These are phyloP conservation scores for Simmondsia chinensis DNA, from an alignment of 148 eudicot genomes.

Conservation along the genomic window DNA sequence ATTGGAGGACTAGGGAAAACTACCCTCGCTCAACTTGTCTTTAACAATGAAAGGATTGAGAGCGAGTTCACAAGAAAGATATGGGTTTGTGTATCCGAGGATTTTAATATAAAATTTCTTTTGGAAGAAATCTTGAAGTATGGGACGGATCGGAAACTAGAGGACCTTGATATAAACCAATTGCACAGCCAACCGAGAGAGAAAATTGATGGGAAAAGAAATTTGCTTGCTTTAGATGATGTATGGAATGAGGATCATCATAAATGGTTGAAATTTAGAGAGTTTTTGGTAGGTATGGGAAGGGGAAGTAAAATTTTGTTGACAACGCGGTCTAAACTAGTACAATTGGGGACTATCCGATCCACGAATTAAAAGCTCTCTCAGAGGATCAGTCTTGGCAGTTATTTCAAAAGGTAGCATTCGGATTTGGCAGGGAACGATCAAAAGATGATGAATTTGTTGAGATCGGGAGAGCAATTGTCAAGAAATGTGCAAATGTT, in stretches of 20 bases:
- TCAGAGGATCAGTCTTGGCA: conserved; percentile 7
- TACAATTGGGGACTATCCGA: neutral
- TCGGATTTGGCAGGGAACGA: neutral
- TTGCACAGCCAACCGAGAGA: conserved; percentile 2
- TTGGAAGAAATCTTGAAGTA: conserved; percentile 12
- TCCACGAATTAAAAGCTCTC: neutral
- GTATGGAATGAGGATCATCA: conserved; percentile 19
- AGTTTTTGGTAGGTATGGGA: neutral
- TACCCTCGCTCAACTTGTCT: conserved; percentile 14
- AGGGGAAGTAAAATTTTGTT: conserved; percentile 6
- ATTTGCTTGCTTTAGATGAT: conserved; percentile 22
- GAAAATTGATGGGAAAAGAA: conserved; percentile 7
- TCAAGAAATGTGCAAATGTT: conserved; percentile 7
- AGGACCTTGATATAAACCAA: conserved; percentile 7
- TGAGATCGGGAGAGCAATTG: conserved; percentile 10
- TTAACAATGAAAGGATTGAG: conserved; percentile 7
- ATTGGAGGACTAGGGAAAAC: conserved; percentile 28
- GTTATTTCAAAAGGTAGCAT: conserved; percentile 4
- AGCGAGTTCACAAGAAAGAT: conserved; percentile 11
- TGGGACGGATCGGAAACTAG: conserved; percentile 1
- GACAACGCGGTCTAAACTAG: conserved; percentile 4
- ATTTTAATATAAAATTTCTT: conserved; percentile 8
- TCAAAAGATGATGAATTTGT: neutral
- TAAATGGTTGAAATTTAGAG: conserved; percentile 11
- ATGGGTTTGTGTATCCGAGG: conserved; percentile 17